Base-by-base conservation (phyloP, 2,329 filamentous ascomycete species). In the Cordyceps farinosa region DNA sequence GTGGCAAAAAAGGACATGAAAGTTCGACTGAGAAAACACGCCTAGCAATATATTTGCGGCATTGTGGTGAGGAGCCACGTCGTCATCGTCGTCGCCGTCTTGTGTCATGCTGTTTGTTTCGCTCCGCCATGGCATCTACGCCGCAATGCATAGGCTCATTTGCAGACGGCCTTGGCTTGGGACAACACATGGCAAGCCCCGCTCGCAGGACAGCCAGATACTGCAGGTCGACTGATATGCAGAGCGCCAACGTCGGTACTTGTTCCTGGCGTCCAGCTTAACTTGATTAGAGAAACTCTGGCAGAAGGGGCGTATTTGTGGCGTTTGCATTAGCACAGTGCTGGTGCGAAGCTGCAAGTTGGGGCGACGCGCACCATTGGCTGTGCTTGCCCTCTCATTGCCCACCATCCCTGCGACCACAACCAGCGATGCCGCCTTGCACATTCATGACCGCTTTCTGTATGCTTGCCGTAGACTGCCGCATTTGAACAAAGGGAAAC, bases 311-410 rank as follows among this genome's bases (percentile, higher is more conserved):
- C 27, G 36, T 2, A 32, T 42, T 36, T 44, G 57, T 61, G 57
- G 57, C 57, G 57, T 61, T 11, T 34, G 48, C 57, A 53, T 53
- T 44, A 17, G 57, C 57, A 53, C 22, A 29, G 10, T 11, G 7
- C 36, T 9, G 29, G 30, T 47, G 45, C 42, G 32, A 15, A 40
- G 22, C 40, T 58, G 44, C 22, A 32, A 50, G 15, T 7, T 5
- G 5, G 22, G 8, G 17, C 8, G n/a, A 29, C 3, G n/a, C 30
- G 38, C 22, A 22, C 36, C 8, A 60, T 44, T 60, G 48, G 57
- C 57, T 27, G 29, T 11, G 22, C 32, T 51, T 7, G 9, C 34
- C 45, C 34, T 51, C n/a, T 7, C 34, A 22, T 30, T 50, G 34
- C 22, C 10, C 36, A 44, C 52, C 36, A 54, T 17, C 29, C 29